Base-by-base conservation (phyloP, 805 yeast species). In the Candida ipomoeae region DNA sequence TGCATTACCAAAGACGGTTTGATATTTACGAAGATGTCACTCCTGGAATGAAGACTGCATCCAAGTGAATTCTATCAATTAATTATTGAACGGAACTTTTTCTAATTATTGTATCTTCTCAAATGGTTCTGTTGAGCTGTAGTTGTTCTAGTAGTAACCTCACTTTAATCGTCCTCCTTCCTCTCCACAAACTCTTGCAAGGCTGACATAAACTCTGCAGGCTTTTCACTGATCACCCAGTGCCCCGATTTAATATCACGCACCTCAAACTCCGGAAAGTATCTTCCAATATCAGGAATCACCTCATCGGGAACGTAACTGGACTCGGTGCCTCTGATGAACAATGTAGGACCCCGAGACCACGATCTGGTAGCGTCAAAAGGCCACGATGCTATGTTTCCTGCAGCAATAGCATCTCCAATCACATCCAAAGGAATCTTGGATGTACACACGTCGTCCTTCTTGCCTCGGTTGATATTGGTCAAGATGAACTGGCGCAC, bases 161-260 rank as follows among this genome's bases (percentile, higher is more conserved):
- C 23, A 6, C n/a, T n/a, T 29, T 15, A 32, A n/a, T 54, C 56
- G 45, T 74, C 78, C 54, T 74, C 79, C 46, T 69, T 65, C 45
- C 71, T 63, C 50, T 80, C 82, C 5, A 89, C 74, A 68, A 83
- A 91, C 29, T 84, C 85, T 29, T 73, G 75, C 14, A 87, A 81
- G 6, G 70, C 68, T 3, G 75, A 80, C 21, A 88, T 71, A 55
- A 92, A 89, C 61, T 85, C 95, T 6, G 71, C 59, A 0, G 98
- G 96, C 57, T 85, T 85, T 62, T 92, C 97, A 38, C 89, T 81
- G 56, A 89, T 89, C 14, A 91, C 80, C 96, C 97, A 92, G 66
- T 92, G 99, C 1, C 97, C 97, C 0, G 91, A 81, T 17, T 88
- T 84, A 21, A 94, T 71, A 61, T 87, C 96, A 41, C 79, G 73